Evolutionary conservation across 2,329 filamentous ascomycete species (phyloP), one percentile per base, ranked within the genome.

Genomic region (Talaromyces islandicus): DNA sequence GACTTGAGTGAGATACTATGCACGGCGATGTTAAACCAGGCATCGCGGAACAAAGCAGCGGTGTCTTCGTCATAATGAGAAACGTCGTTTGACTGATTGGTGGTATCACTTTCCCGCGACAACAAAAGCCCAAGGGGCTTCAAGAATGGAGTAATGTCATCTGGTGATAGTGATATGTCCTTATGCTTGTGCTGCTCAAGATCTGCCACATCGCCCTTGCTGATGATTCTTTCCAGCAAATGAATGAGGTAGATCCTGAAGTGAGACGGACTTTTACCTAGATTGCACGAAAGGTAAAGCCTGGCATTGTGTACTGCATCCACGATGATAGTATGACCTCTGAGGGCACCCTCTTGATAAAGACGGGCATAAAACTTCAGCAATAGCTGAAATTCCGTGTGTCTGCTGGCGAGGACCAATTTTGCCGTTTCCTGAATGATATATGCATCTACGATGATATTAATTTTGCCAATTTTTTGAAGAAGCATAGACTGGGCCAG

Each of bases 11-110:
- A 88, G 71, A 97, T 96, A 4, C 92, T 94, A 72, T 99, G 94
- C 0, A 96, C 89, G 24, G 92, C 90, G 63, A 97, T 91, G 69
- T 99, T 99, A 78, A 97, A 97, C 94, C 94, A 99, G 5, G 91
- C 91, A 79, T 99, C 92, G 57, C 93, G 87, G 66, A 94, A 84
- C 60, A 95, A 78, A 27, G 85, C 84, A 63, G 89, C 83, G 7
- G 86, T 85, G 61, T 93, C 87, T 56, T 92, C 88, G 57, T 89
- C 84, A 59, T 73, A 58, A 77, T 76, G 60, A 63, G 65, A 57
- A 64, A 69, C 59, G 70, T 75, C 58, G n/a, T 62, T 58, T 24
- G 72, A 71, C n/a, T 64, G 56, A 19, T 62, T 64, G 12, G 60
- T 46, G 19, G 62, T 56, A n/a, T 67, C 64, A 38, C 63, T 65